Percentiles rank a stretch among this genome's conserved stretches.
These are phyloP conservation scores for Jatropha multifida DNA, from an alignment of 441 rosid genomes.

Conservation along the genomic window DNA sequence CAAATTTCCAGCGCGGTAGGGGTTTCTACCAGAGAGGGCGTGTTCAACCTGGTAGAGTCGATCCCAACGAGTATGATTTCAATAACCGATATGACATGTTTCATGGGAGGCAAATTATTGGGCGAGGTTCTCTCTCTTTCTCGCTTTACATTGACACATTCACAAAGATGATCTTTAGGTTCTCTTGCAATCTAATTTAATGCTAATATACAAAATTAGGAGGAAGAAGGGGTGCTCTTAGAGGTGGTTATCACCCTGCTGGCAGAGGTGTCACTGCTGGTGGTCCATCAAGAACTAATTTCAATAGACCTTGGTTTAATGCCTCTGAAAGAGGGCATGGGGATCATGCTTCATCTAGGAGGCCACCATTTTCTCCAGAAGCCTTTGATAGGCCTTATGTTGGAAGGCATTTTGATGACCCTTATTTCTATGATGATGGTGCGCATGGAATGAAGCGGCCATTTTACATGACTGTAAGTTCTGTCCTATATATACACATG, in stretches of 20 bases:
- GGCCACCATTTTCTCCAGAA: constrained; percentile 49
- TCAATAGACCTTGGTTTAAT: constrained; percentile 44
- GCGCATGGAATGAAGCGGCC: constrained; percentile 55
- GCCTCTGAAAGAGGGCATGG: constrained; percentile 36
- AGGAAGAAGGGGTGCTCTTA: constrained; percentile 46
- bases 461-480: constrained; percentile 44
- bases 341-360: constrained; percentile 35
- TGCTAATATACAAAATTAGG: constrained; percentile 28
- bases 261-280: constrained; percentile 31
- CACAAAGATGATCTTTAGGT: not conserved
- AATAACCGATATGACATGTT: constrained; percentile 31
- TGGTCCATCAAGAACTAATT: constrained; percentile 44
- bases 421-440: constrained; percentile 42
- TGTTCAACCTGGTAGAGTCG: constrained; percentile 40
- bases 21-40: constrained; percentile 41
- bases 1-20: constrained; percentile 41
- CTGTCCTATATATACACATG: not conserved
- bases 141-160: too few species aligned
- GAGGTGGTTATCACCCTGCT: constrained; percentile 45
- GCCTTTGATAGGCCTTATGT: constrained; percentile 40
- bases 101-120: constrained; percentile 41
- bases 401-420: constrained; percentile 46
- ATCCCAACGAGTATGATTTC: constrained; percentile 34
- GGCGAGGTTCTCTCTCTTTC: constrained; percentile 34
- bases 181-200: constrained; percentile 1